Percentiles rank a stretch among this genome's conserved stretches.
Evolutionary conservation across 345 rosid species (phyloP).

Genomic region (Brassica juncea): DNA sequence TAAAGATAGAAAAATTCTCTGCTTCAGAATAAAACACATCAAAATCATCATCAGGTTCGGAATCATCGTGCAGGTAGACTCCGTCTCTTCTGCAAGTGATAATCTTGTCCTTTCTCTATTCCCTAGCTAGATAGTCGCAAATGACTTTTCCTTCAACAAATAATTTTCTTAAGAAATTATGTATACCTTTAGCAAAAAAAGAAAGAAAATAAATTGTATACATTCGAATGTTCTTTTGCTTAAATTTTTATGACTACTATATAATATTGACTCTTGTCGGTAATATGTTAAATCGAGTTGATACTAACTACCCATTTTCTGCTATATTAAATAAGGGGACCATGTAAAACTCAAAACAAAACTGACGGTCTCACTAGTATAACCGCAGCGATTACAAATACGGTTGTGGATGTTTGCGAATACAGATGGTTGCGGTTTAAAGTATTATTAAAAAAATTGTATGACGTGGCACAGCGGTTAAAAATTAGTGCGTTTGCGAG

Average conservation of each 20-base stretch:
- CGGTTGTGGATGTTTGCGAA: no score
- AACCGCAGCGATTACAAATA: no score
- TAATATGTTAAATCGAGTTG: not conserved
- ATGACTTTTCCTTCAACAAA: not conserved
- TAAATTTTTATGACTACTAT: not conserved
- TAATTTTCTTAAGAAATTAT: not conserved
- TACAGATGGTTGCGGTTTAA: no score
- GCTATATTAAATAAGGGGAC: not conserved
- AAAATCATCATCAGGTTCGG: conserved; percentile 12
- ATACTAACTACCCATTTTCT: not conserved
- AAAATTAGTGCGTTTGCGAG: no score
- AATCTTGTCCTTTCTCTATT: conserved; percentile 14
- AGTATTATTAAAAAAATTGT: no score
- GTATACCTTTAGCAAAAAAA: no score
- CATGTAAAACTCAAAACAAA: not conserved
- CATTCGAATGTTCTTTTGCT: not conserved
- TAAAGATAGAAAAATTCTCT: conserved; percentile 25
- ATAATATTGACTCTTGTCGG: not conserved
- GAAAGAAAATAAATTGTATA: no score
- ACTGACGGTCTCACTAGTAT: no score
- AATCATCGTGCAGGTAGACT: not conserved
- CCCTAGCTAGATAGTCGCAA: not conserved
- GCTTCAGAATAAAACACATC: conserved; percentile 21
- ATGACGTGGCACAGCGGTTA: no score
- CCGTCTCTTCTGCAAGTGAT: conserved; percentile 22